phyloP scores from a whole-genome alignment of 805 yeast species.

The Cyberlindnera suaveolens region DNA sequence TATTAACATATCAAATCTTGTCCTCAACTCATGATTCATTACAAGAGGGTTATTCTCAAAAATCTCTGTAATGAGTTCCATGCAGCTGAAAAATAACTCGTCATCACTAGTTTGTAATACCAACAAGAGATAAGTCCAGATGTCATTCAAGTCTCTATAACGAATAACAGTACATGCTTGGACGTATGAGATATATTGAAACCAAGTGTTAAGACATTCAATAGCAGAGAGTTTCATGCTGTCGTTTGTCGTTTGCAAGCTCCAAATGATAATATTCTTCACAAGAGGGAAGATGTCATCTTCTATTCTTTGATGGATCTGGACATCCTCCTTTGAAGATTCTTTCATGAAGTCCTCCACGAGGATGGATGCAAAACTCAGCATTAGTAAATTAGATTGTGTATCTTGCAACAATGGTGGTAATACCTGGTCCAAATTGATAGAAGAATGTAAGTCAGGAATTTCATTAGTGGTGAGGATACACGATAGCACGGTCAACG shows the following conservation, averaged over 20 bases:
- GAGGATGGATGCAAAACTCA: conserved; percentile 38
- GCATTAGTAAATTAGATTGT: conserved; percentile 14
- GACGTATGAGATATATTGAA: conserved; percentile 31
- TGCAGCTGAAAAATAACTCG: conserved; percentile 6
- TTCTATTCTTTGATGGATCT: conserved; percentile 34
- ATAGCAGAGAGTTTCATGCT: conserved; percentile 18
- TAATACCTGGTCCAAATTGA: conserved; percentile 8
- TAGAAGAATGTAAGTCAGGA: conserved; percentile 3
- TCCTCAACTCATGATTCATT: conserved; percentile 17
- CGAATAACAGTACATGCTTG: conserved; percentile 22
- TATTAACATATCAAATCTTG: conserved; percentile 24
- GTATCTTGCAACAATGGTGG: conserved; percentile 4
- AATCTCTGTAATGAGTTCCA: conserved; percentile 15
- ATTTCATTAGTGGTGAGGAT: conserved; percentile 10
- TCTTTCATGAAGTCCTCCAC: conserved; percentile 45
- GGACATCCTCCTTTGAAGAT: conserved; percentile 21
- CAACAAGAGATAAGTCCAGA: conserved; percentile 12
- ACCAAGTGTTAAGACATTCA: conserved; percentile 30
- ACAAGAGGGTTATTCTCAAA: conserved; percentile 25
- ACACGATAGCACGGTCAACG: conserved; percentile 27
- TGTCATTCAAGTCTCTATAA: conserved; percentile 18
- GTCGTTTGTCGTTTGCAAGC: conserved; percentile 11
- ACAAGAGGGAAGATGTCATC: conserved; percentile 29
- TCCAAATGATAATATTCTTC: conserved; percentile 13
- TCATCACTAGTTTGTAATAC: conserved; percentile 10